Evolutionary conservation across 2,329 filamentous ascomycete species (phyloP), one percentile per base, ranked within the genome.

Genomic region (Myriosclerotinia scirpicola): DNA sequence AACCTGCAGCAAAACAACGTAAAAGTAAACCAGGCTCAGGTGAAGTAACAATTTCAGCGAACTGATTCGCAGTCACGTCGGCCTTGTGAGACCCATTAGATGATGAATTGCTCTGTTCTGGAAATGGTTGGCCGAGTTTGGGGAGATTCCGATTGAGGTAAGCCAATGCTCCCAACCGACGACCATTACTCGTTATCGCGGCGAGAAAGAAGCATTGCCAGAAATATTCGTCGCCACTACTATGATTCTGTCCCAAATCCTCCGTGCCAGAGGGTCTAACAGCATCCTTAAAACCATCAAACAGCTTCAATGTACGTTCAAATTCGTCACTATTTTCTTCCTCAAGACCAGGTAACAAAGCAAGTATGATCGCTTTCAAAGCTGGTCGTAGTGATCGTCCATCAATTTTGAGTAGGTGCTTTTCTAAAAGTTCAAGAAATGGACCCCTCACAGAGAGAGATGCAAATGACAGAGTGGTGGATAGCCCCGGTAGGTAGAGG

Each of bases 321-420:
- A 98, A 99, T 76, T 99, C 96, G 76, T 99, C 95, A 71, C 93
- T 96, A 11, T 92, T 96, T 77, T 98, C 95, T 71, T 99, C 95
- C 77, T 99, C 95, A 3, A 99, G 80, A 0, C 93, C 95, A 0
- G 95, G 95, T 3, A 99, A 81, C 40, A 99, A 81, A n/a, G 92
- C 90, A 26, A 99, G 81, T 68, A 98, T 88, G 17, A 98, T 86
- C 9, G 93, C 90, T 78, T 97, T 97, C 79, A 98, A 84, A 1
- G 94, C 93, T 4, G 95, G 93, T 20, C 94, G 87, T 55, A 99
- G 82, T 8, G 90, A 85, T 67, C 83, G 82, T 42, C 88, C 82
- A 70, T 93, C 85, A 44, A 97, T 78, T 55, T 84, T 83, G 36
- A 97, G 80, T 64, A 99, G 87, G 76, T 96, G 86, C 8, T 84